Evolutionary conservation across 1,284 basidiomycete species (phyloP), one percentile per base, ranked within the genome.

Genomic region (Fomitopsis pinicola): DNA sequence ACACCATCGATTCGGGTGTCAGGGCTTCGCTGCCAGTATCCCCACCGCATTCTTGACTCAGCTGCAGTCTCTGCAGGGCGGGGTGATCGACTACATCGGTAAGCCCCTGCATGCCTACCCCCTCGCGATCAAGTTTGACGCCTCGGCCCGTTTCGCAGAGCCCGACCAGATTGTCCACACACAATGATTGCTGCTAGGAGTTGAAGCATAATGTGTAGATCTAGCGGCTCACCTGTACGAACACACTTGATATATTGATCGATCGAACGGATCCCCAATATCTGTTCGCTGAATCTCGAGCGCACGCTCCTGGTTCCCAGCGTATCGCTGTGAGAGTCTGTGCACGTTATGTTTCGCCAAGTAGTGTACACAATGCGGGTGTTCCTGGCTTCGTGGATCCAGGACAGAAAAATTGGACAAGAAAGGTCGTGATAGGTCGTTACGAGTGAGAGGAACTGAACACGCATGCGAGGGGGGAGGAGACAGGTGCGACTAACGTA

Each of bases 1-100:
- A 59, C 30, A 15, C 26, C 10, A 36, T 30, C 30, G 9, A 45
- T 53, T 12, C 57, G 50, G 12, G 30, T 12, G 28, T 33, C 62
- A 85, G 82, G 85, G 84, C 26, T 87, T 87, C 68, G 72, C 84
- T 40, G 86, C 84, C 4, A 70, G 66, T 35, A 76, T 87, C 59
- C 76, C 82, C 8, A 74, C 78, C 9, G 22, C 64, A 10, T 74
- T 75, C 67, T 65, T 82, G n/a, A 40, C 64, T 30, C 62, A 68
- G 52, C 72, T 84, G 59, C 71, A 80, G 60, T 74, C 59, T 36
- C 69, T 81, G n/a, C 66, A 74, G 30, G 73, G 66, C 30, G 76
- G 72, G 54, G 61, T 76, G 40, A 80, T 86, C 64, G 78, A 81
- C 60, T 82, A 78, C 71, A 85, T 87, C 63, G 85, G 85, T 85